Percentiles rank a stretch among this genome's conserved stretches.
Evolutionary conservation across 768 basidiomycete species (phyloP).

Genomic region (Leccinum variicolor): DNA sequence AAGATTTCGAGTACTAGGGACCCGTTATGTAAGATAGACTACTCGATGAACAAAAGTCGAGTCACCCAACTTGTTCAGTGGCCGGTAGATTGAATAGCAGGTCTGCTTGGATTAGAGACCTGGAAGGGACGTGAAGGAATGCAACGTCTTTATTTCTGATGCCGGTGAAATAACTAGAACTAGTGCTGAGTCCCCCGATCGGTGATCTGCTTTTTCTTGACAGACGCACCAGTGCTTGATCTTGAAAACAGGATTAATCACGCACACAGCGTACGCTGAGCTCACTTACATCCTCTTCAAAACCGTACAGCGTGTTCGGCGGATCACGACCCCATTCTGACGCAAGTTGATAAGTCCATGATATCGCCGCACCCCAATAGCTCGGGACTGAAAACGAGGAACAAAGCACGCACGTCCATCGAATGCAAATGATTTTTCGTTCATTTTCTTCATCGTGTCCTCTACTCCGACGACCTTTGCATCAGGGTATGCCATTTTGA

Average conservation of each 20-base stretch:
- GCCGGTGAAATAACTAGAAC: constrained; percentile 61
- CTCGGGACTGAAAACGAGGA: not conserved
- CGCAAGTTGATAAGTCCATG: not conserved
- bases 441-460: constrained; percentile 48
- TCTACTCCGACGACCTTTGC: constrained; percentile 72
- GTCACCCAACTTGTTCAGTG: constrained; percentile 60
- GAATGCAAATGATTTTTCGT: constrained; percentile 50
- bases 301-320: constrained; percentile 66
- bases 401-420: constrained; percentile 54
- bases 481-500: constrained; percentile 64
- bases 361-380: not conserved
- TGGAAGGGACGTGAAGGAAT: constrained; percentile 70
- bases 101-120: constrained; percentile 77
- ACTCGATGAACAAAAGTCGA: not conserved
- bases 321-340: constrained; percentile 63
- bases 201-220: not conserved
- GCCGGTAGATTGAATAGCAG: constrained; percentile 79
- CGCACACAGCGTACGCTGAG: not conserved
- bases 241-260: constrained; percentile 21
- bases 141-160: constrained; percentile 79
- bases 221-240: constrained; percentile 47
- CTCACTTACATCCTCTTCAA: constrained; percentile 61
- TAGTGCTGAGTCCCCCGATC: not conserved
- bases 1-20: constrained; percentile 37
- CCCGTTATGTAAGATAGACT: not conserved